Evolutionary conservation across 2,329 filamentous ascomycete genomes (phyloP).

Genomic region (Neophaeococcomyces aloes): DNA sequence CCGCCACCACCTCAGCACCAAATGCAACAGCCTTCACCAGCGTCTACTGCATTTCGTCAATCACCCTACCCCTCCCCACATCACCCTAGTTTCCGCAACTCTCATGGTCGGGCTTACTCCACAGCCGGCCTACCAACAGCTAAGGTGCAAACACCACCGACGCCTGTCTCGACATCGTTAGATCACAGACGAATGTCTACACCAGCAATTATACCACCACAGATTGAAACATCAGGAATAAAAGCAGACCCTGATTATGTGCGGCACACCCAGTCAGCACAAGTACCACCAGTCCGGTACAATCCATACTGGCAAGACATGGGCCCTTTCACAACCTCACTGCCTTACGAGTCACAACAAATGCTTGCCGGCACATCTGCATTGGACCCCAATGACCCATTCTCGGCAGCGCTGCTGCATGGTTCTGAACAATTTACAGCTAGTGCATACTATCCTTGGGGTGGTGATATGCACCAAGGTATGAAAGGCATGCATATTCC

Average conservation of each 20-base stretch:
- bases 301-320: conserved; percentile 22
- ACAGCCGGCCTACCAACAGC: conserved; percentile 11
- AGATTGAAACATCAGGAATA: conserved; percentile 10
- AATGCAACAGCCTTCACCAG: conserved; percentile 13
- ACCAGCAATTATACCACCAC: conserved; percentile 24
- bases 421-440: conserved; percentile 31
- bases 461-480: conserved; percentile 26
- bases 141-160: conserved; percentile 26
- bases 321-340: conserved; percentile 38
- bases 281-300: conserved; percentile 20
- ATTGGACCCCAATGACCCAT: conserved; percentile 36
- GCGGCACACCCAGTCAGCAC: conserved; percentile 22
- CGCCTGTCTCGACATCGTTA: conserved; percentile 19
- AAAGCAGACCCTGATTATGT: conserved; percentile 17
- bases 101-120: conserved; percentile 15
- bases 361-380: conserved; percentile 35
- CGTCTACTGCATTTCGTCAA: conserved; percentile 27
- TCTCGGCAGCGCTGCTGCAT: conserved; percentile 37
- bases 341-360: conserved; percentile 45
- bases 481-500: conserved; percentile 22
- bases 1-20: too few relatives aligned
- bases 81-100: conserved; percentile 21
- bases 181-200: conserved; percentile 35
- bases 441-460: conserved; percentile 37
- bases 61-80: conserved; percentile 32